Conservation (phyloP, 768 basidiomycete species). For the Amanita thiersii region DNA sequence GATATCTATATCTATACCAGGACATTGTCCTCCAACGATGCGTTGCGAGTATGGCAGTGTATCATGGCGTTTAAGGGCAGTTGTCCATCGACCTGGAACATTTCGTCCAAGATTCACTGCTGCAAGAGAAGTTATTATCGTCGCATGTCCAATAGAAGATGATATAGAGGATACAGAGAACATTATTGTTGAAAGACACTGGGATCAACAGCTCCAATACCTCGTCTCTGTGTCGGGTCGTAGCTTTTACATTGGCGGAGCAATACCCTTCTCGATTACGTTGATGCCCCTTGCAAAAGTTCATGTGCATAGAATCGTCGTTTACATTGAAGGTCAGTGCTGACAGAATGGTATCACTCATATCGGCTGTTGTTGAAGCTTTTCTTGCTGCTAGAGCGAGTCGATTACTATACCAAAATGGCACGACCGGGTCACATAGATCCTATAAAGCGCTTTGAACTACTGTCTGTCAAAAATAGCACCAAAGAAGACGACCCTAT, state of each 20-base stretch:
- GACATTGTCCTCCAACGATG: slow-evolving; percentile 70
- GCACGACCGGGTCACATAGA: slow-evolving; percentile 65
- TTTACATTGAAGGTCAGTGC: slow-evolving; percentile 74
- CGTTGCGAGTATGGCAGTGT: slow-evolving; percentile 71
- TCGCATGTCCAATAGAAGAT: slow-evolving; percentile 73
- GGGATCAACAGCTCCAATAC: slow-evolving; percentile 87
- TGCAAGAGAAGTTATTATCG: slow-evolving; percentile 62
- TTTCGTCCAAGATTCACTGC: slow-evolving; percentile 68
- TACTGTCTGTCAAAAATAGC: slow-evolving; percentile 54
- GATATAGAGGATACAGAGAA: slow-evolving; percentile 78
- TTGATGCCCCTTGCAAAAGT: slow-evolving; percentile 81
- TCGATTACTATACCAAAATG: slow-evolving; percentile 71
- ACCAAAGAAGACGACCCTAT: slow-evolving; percentile 52
- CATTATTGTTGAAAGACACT: slow-evolving; percentile 79
- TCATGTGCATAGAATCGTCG: slow-evolving; percentile 66
- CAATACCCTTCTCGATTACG: slow-evolving; percentile 70
- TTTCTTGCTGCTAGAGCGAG: slow-evolving; percentile 47
- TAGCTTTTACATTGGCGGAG: slow-evolving; percentile 77
- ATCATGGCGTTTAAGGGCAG: slow-evolving; percentile 72
- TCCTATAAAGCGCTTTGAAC: slow-evolving; percentile 45
- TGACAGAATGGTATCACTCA: not conserved
- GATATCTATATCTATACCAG: slow-evolving; percentile 83
- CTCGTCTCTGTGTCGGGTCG: slow-evolving; percentile 66
- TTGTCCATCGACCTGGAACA: slow-evolving; percentile 76
- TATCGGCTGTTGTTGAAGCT: not conserved